Evolutionary conservation across 352 stramenopile genomes (phyloP).

Genomic region (Pythium myriotylum): DNA sequence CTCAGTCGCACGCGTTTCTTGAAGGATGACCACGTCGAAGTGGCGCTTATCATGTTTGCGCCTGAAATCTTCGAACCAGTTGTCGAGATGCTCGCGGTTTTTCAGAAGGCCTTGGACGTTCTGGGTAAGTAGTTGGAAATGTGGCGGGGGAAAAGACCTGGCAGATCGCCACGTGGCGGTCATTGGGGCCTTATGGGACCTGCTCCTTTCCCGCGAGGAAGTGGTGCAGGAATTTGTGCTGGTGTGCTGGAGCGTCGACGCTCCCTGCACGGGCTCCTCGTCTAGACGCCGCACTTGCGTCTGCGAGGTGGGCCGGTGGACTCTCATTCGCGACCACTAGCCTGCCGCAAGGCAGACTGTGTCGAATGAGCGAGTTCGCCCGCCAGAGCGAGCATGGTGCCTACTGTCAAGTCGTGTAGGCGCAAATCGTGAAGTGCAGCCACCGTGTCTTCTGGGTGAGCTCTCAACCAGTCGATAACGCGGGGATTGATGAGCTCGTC

Average conservation of each 20-base stretch:
- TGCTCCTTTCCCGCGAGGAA: neutral
- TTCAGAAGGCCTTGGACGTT: too few relatives aligned
- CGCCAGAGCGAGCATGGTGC: neutral
- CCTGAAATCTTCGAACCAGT: neutral
- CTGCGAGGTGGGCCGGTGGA: neutral
- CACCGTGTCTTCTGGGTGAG: neutral
- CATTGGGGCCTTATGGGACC: too few relatives aligned
- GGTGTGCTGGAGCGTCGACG: neutral
- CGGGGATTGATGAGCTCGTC: neutral
- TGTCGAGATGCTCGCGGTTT: neutral
- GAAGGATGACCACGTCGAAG: too few relatives aligned
- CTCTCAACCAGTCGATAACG: neutral
- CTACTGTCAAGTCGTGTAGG: conserved; percentile 1
- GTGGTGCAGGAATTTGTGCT: neutral
- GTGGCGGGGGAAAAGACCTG: neutral
- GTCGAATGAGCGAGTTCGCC: neutral
- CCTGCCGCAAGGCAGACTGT: neutral
- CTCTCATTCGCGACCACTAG: neutral
- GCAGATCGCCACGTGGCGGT: neutral
- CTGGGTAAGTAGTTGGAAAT: too few relatives aligned
- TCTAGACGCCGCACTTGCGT: too few relatives aligned
- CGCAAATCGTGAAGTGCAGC: neutral
- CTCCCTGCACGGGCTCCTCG: too few relatives aligned
- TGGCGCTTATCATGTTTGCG: too few relatives aligned
- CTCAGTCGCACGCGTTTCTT: too few relatives aligned